Evolutionary conservation across 345 rosid species (phyloP), one percentile per base, ranked within the genome.

Genomic region (Eucalyptus sp.): DNA sequence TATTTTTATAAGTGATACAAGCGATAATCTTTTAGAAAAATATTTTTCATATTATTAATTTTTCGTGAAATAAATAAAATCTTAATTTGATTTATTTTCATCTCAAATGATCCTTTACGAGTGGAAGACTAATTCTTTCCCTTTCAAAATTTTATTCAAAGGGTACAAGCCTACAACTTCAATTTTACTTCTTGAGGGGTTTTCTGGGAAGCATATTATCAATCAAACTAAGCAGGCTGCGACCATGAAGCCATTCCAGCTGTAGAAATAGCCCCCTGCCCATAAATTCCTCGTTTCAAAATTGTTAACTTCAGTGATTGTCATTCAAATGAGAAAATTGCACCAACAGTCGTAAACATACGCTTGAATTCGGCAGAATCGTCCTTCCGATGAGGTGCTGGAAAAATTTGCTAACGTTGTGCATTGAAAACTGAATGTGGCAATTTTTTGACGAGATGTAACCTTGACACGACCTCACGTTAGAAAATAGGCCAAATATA

Each of bases 11-110:
- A 71, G 4, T 0, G 1, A 71, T 71, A 18, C 1, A 71, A 37
- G 0, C 0, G 2, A 76, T 76, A 1, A 20, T 5, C 6, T 71
- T 37, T 18, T 3, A 18, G 44, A 71, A 33, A 33, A 33, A 3
- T 71, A 1, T 29, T 62, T 29, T 64, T 64, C 5, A 64, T 1
- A 64, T n/a, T 37, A 71, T 71, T 2, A 2, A 18, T 18, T 76
- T 71, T 18, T 14, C 2, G 1, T 68, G 0, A 68, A 16, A 68
- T 1, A 15, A 66, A 66, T 5, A 10, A 5, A 68, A 33, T 2
- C 14, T 31, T 37, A 37, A 3, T 76, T 71, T 33, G 41, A 20
- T 37, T 76, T 68, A 10, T 71, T 76, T 37, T 37, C 48, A 37
- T 37, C 83, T 71, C 22, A 71, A 17, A 33, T 20, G 41, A 66